A percentile compares a stretch with the other conserved stretches of the same genome.
Conservation (phyloP, 1,284 basidiomycete genomes). For the Trametes hirsuta region DNA sequence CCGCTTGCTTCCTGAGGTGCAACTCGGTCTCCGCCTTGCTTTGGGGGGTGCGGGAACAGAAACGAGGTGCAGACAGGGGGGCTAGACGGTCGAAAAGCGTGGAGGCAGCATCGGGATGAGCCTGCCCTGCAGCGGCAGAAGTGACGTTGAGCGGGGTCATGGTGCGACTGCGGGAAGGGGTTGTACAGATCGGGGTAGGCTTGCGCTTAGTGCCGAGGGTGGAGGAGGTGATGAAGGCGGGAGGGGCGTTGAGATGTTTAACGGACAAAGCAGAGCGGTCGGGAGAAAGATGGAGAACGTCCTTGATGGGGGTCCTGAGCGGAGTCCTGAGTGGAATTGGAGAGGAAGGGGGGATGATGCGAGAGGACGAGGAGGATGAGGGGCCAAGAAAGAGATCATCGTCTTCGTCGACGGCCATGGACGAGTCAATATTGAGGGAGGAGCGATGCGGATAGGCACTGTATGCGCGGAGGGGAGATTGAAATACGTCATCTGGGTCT, state of each 20-base stretch:
- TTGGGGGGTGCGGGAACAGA: constrained; percentile 55
- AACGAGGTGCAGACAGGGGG: constrained; percentile 63
- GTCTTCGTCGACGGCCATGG: constrained; percentile 41
- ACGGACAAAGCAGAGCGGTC: constrained; percentile 34
- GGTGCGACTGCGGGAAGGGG: constrained; percentile 37
- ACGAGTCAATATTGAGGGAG: constrained; percentile 30
- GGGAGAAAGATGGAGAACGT: constrained; percentile 29
- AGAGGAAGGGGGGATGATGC: constrained; percentile 45
- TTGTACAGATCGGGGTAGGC: constrained; percentile 56
- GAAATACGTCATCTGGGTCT: constrained; percentile 52
- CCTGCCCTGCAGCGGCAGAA: constrained; percentile 19
- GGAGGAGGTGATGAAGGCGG: constrained; percentile 12
- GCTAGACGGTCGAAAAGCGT: constrained; percentile 61
- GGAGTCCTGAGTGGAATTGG: constrained; percentile 42
- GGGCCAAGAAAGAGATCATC: constrained; percentile 58
- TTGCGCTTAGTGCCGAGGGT: constrained; percentile 65
- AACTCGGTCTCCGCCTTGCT: constrained; percentile 66
- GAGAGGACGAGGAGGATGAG: constrained; percentile 43
- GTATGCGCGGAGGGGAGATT: constrained; percentile 56
- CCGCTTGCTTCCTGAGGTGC: constrained; percentile 62
- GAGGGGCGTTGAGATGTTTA: constrained; percentile 36
- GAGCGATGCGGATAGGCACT: constrained; percentile 42
- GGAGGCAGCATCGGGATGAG: constrained; percentile 25
- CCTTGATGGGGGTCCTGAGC: constrained; percentile 56
- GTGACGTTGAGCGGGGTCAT: constrained; percentile 40